Conservation (phyloP, 768 basidiomycete genomes). For the Suillus cothurnatus region DNA sequence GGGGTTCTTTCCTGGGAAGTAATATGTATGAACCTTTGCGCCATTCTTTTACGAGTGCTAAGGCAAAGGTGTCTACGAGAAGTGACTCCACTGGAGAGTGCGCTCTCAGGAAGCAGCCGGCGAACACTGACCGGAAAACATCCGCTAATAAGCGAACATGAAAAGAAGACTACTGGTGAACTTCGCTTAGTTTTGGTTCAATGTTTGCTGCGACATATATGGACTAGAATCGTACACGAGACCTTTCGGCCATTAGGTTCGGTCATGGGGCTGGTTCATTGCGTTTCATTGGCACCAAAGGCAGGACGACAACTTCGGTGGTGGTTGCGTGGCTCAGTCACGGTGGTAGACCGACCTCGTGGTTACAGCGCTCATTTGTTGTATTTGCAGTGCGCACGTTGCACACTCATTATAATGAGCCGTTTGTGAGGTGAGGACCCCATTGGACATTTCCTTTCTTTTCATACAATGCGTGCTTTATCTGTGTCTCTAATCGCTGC, state of each 20-base stretch:
- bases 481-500: conserved; percentile 13
- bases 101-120: background rate
- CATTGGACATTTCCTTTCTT: background rate
- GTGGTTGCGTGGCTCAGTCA: background rate
- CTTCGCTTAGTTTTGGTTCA: background rate
- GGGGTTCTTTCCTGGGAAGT: conserved; percentile 80
- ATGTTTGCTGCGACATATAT: background rate
- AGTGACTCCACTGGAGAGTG: background rate
- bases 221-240: background rate
- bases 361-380: background rate
- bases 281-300: background rate
- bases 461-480: conserved; percentile 14
- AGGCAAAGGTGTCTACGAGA: conserved; percentile 52
- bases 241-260: background rate
- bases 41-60: conserved; percentile 84
- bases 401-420: background rate
- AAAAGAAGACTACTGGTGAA: background rate
- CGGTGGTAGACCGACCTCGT: background rate
- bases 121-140: background rate
- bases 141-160: background rate
- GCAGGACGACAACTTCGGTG: background rate
- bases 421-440: background rate
- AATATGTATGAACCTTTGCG: conserved; percentile 89
- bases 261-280: background rate
- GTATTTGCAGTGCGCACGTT: background rate